Conservation (phyloP, 345 rosid species). For the Pugionium cornutum region DNA sequence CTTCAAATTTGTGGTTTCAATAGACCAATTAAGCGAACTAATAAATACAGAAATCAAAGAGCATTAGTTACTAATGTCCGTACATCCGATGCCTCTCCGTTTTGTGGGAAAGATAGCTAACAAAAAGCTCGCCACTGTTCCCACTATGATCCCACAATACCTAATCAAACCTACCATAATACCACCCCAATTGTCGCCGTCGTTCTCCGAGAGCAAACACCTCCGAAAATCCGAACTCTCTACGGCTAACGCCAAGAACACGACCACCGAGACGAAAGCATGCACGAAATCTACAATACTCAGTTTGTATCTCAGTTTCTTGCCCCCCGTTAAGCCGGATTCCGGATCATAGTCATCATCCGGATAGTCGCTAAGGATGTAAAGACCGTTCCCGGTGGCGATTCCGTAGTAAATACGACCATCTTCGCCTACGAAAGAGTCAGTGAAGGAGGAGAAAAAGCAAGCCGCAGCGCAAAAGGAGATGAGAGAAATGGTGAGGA, state of each 20-base stretch:
- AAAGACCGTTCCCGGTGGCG: constrained; percentile 45
- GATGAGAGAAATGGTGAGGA: constrained; percentile 44
- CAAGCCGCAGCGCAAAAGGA: constrained; percentile 36
- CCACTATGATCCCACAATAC: constrained; percentile 47
- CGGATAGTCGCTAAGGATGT: constrained; percentile 39
- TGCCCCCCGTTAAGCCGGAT: neutral
- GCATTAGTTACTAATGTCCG: constrained; percentile 1
- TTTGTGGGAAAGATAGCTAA: constrained; percentile 56
- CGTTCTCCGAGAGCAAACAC: constrained; percentile 42
- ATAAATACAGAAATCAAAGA: neutral
- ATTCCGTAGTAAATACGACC: constrained; percentile 49
- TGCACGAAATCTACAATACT: constrained; percentile 48
- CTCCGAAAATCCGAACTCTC: constrained; percentile 43
- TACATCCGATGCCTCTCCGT: constrained; percentile 57
- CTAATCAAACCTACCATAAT: constrained; percentile 29
- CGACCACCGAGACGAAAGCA: constrained; percentile 46
- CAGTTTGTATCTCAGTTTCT: constrained; percentile 14
- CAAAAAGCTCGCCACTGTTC: constrained; percentile 42
- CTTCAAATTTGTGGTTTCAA: no score
- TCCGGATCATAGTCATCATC: neutral
- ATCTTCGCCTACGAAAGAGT: constrained; percentile 45
- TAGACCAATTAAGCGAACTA: no score
- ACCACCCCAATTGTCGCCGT: constrained; percentile 1
- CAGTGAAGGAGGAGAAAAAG: constrained; percentile 56
- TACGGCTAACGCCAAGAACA: constrained; percentile 55